Conservation (phyloP, 192 early-diverging fungal species). For the Gorgonomyces haynaldii region DNA sequence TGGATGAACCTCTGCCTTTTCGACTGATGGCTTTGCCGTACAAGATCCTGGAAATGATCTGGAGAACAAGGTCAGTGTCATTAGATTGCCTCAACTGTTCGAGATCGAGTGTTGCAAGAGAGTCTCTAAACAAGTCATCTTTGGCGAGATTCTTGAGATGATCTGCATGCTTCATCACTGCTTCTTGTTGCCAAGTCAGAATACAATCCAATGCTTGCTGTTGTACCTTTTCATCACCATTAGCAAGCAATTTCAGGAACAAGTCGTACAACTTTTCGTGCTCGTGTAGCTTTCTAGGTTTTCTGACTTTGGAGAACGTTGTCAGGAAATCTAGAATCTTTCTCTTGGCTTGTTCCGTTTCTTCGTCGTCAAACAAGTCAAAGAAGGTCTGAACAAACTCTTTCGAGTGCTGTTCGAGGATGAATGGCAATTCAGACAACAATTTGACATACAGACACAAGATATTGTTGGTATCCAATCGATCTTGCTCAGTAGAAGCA, state of each 20-base stretch:
- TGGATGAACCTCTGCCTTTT: slow-evolving; percentile 59
- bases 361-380: slow-evolving; percentile 16
- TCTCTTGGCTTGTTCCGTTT: slow-evolving; percentile 9
- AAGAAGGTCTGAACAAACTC: slow-evolving; percentile 31
- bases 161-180: slow-evolving; percentile 61
- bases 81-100: slow-evolving; percentile 44
- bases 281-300: slow-evolving; percentile 44
- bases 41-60: slow-evolving; percentile 67
- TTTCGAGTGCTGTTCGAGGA: slow-evolving; percentile 25
- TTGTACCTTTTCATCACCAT: slow-evolving; percentile 73
- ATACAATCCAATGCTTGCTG: slow-evolving; percentile 70
- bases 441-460: slow-evolving; percentile 18
- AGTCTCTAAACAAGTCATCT: slow-evolving; percentile 85
- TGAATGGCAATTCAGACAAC: slow-evolving; percentile 18
- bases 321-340: slow-evolving; percentile 43
- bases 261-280: slow-evolving; percentile 41
- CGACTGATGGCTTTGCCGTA: slow-evolving; percentile 82
- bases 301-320: slow-evolving; percentile 56
- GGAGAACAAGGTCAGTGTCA: slow-evolving; percentile 57
- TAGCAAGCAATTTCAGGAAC: slow-evolving; percentile 63
- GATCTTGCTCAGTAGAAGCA: too few relatives aligned
- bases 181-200: slow-evolving; percentile 64
- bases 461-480: slow-evolving; percentile 24
- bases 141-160: slow-evolving; percentile 64
- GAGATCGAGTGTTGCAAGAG: slow-evolving; percentile 64